phyloP scores from a whole-genome alignment of 2,329 filamentous ascomycete genomes.

The Akanthomyces uredinophilus region DNA sequence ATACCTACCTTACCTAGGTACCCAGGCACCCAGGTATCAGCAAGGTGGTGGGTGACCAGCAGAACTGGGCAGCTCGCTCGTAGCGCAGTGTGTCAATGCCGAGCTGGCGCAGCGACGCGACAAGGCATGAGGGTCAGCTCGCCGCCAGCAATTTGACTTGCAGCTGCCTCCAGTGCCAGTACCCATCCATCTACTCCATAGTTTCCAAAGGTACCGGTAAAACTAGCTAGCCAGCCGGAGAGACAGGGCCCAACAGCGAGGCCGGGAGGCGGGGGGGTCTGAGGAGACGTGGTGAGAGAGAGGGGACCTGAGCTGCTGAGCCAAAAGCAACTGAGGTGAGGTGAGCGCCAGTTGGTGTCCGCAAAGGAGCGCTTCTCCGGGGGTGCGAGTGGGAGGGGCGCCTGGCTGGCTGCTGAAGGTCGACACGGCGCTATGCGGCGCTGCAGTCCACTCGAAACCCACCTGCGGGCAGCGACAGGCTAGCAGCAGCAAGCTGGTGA shows the following conservation, averaged over 20 bases:
- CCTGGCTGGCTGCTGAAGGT: constrained; percentile 3
- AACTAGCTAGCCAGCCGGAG: not conserved
- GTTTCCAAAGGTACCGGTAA: not conserved
- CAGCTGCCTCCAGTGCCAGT: not conserved
- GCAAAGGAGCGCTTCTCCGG: constrained; percentile 9
- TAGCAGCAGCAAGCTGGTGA: not conserved
- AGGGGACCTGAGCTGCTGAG: too few relatives aligned
- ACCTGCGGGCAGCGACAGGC: not conserved
- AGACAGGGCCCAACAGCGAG: not conserved
- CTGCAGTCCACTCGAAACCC: constrained; percentile 7
- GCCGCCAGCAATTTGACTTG: not conserved
- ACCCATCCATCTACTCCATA: not conserved
- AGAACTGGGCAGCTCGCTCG: too few relatives aligned
- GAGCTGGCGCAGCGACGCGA: not conserved
- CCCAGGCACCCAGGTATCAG: too few relatives aligned
- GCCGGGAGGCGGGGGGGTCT: not conserved
- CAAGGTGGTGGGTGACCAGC: too few relatives aligned
- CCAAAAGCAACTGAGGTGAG: not conserved
- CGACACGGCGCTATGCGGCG: constrained; percentile 8
- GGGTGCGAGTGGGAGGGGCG: constrained; percentile 2
- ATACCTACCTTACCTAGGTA: too few relatives aligned
- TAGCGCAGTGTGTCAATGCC: not conserved
- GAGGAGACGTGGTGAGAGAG: not conserved
- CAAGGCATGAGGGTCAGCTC: not conserved
- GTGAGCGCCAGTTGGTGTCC: not conserved